Conservation (phyloP, 495 filamentous ascomycete genomes). For the Aspergillus homomorphus region DNA sequence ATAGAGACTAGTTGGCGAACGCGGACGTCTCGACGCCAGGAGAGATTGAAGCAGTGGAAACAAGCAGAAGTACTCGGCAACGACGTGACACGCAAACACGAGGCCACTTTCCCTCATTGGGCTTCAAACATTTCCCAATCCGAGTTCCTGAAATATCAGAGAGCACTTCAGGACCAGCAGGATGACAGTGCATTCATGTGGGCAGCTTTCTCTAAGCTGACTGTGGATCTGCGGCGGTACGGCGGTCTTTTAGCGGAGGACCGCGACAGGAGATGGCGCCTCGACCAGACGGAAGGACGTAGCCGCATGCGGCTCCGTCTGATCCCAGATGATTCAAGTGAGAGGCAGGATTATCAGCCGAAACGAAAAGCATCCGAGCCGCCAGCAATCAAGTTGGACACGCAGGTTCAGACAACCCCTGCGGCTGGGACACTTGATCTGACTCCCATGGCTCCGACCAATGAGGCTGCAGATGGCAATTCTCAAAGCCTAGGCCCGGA, state of each 20-base stretch:
- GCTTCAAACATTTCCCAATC: constrained; percentile 89
- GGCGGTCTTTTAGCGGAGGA: constrained; percentile 73
- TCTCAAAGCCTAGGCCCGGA: constrained; percentile 41
- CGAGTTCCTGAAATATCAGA: constrained; percentile 86
- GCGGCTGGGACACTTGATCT: constrained; percentile 33
- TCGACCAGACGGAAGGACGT: constrained; percentile 92
- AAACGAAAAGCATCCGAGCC: constrained; percentile 65
- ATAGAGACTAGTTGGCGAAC: constrained; percentile 67
- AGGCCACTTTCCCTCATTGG: constrained; percentile 83
- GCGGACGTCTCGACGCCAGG: constrained; percentile 70
- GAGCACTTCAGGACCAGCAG: constrained; percentile 84
- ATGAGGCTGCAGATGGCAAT: constrained; percentile 26
- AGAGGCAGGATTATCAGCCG: constrained; percentile 76
- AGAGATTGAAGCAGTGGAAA: constrained; percentile 77
- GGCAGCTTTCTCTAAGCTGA: constrained; percentile 68
- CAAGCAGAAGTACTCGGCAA: constrained; percentile 62
- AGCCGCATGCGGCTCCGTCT: constrained; percentile 91
- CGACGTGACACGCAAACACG: constrained; percentile 70
- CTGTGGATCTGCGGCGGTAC: constrained; percentile 68
- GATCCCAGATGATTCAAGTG: constrained; percentile 66
- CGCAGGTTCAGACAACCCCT: constrained; percentile 30
- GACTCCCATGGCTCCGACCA: constrained; percentile 32
- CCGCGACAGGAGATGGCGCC: constrained; percentile 71
- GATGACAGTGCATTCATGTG: constrained; percentile 76
- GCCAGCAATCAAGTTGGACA: constrained; percentile 37